These are phyloP conservation scores for Penicillium hesseltinei DNA, from an alignment of 2,329 filamentous ascomycete species.

Conservation along the genomic window DNA sequence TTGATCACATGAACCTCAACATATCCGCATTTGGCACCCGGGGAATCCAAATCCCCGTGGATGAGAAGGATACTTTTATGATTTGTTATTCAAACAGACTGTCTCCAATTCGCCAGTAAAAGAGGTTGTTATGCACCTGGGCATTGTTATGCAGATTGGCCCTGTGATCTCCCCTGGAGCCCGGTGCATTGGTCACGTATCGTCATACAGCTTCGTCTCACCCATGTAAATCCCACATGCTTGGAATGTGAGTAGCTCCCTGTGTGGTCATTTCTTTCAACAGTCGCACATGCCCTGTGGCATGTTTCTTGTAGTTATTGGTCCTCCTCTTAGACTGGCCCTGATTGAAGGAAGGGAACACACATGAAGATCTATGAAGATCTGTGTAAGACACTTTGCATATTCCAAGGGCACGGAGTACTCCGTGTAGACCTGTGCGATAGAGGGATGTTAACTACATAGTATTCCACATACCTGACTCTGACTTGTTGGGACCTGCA, in stretches of 20 bases:
- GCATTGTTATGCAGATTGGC: not conserved
- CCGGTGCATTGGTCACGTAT: not conserved
- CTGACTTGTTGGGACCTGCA: conserved; percentile 2
- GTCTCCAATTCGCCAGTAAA: not conserved
- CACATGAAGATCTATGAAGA: not conserved
- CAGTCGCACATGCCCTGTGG: not conserved
- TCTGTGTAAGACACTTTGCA: not conserved
- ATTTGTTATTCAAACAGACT: not conserved
- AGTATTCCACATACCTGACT: not conserved
- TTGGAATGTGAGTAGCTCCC: not conserved
- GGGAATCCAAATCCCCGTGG: not conserved
- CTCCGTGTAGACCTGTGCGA: not conserved
- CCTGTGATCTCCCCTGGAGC: not conserved
- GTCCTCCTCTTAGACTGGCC: not conserved
- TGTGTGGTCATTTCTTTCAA: not conserved
- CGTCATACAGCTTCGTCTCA: conserved; percentile 4
- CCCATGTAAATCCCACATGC: not conserved
- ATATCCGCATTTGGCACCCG: not conserved
- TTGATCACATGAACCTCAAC: not conserved
- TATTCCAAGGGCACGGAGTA: not conserved
- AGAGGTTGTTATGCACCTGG: not conserved
- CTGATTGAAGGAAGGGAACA: not conserved
- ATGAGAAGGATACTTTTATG: not conserved
- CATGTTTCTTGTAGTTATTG: not conserved
- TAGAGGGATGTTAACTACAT: not conserved